Base-by-base conservation (phyloP, 2,329 filamentous ascomycete species). In the Huntiella abstrusa region DNA sequence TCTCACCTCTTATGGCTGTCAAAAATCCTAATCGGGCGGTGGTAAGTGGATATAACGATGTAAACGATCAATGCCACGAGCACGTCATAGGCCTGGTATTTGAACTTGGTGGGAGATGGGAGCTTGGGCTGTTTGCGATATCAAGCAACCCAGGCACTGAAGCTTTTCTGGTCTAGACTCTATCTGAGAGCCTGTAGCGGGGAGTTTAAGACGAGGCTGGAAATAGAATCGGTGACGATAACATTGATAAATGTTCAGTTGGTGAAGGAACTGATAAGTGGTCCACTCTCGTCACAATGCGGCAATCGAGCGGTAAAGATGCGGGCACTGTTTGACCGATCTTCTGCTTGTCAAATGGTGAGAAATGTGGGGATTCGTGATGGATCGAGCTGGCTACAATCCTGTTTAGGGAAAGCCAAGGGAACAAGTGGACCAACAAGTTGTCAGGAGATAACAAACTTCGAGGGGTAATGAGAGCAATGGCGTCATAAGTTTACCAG, bases 21-120 rank as follows among this genome's bases (percentile, higher is more conserved):
- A 28, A 28, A 10, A 28, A 28, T 28, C 22, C 22, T 10, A 28
- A 28, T 28, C 17, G 16, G 16, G 13, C 17, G 41, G 34, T 28
- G 34, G 16, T 35, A 33, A 43, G 32, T 17, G 41, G 19, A 46
- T 15, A 34, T 8, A 13, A 33, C 22, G 8, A 16, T 28, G 45
- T 10, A 13, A 41, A 22, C 6, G 37, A 45, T 49, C 47, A 41
- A 49, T 46, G 43, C 47, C 43, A 32, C 15, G 28, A 49, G 47
- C 47, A 49, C 47, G 47, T 49, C 47, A 49, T 45, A 38, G 17
- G 38, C 45, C 45, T 33, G 13, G 11, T 45, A 19, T 16, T 40
- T 16, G 38, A 16, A 40, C 10, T 19, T 8, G 33, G 13, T 40
- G 39, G 19, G 49, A 45, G 47, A 28, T 45, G 42, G 35, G 34